Evolutionary conservation across 2,329 filamentous ascomycete species (phyloP).

Genomic region (Leptographium procerum): DNA sequence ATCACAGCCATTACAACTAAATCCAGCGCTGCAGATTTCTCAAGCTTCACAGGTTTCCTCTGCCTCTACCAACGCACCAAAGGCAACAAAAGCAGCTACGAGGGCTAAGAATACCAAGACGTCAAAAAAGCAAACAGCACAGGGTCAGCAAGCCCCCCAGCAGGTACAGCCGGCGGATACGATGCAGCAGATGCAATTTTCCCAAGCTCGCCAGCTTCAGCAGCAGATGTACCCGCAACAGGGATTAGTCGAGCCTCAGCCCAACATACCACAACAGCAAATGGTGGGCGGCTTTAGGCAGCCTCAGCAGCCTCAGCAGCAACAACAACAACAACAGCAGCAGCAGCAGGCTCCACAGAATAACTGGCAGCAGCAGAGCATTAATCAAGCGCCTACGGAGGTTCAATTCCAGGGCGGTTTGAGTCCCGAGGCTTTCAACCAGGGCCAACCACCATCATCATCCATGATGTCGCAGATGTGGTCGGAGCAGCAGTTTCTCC

Average conservation of each 20-base stretch:
- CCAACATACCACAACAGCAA: background rate
- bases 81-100: background rate
- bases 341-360: slow-evolving; percentile 1
- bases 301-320: background rate
- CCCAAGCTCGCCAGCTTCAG: background rate
- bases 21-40: background rate
- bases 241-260: background rate
- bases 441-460: background rate
- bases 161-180: background rate
- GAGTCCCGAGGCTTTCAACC: background rate
- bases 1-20: background rate
- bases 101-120: background rate
- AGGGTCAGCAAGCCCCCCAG: background rate
- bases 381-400: background rate
- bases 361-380: background rate
- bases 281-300: background rate
- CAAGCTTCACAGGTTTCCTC: background rate
- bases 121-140: background rate
- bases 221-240: background rate
- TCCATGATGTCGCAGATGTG: background rate
- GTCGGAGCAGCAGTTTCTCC: background rate
- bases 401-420: background rate
- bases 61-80: background rate
- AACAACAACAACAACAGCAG: slow-evolving; percentile 2
- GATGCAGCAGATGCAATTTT: background rate